These are phyloP conservation scores for Mycosarcoma maydis DNA, from an alignment of 1,284 basidiomycete species.

Conservation along the genomic window DNA sequence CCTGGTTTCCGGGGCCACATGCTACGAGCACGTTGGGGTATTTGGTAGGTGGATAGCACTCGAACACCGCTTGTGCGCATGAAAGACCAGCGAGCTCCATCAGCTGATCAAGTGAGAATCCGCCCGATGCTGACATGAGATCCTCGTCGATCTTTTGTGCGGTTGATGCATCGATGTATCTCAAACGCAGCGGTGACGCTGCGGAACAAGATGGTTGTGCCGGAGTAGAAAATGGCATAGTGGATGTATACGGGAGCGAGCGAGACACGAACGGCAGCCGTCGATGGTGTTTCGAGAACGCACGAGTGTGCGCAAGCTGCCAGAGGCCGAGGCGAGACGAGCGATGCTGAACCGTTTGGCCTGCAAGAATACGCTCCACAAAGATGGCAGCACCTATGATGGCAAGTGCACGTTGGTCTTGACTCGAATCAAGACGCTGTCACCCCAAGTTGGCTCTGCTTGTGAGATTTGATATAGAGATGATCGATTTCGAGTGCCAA, in stretches of 20 bases:
- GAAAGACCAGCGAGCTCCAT: slow-evolving; percentile 99
- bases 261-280: neutral
- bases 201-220: slow-evolving; percentile 1
- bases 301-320: neutral
- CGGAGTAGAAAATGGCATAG: slow-evolving; percentile 14
- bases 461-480: too few species aligned
- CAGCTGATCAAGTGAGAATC: slow-evolving; percentile 72
- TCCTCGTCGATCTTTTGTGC: slow-evolving; percentile 59
- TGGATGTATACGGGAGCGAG: neutral
- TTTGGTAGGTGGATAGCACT: slow-evolving; percentile 76
- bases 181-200: slow-evolving; percentile 27
- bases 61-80: slow-evolving; percentile 87
- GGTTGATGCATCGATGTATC: slow-evolving; percentile 54
- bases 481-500: too few species aligned
- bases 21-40: slow-evolving; percentile 84
- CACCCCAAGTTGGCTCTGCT: too few species aligned
- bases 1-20: slow-evolving; percentile 86
- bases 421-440: too few species aligned
- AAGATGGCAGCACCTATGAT: too few species aligned
- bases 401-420: too few species aligned
- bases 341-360: neutral
- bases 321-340: neutral
- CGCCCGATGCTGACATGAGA: slow-evolving; percentile 57
- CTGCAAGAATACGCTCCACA: neutral
- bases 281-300: neutral